phyloP scores from a whole-genome alignment of 2,329 filamentous ascomycete species.

The Elsinoe australis region DNA sequence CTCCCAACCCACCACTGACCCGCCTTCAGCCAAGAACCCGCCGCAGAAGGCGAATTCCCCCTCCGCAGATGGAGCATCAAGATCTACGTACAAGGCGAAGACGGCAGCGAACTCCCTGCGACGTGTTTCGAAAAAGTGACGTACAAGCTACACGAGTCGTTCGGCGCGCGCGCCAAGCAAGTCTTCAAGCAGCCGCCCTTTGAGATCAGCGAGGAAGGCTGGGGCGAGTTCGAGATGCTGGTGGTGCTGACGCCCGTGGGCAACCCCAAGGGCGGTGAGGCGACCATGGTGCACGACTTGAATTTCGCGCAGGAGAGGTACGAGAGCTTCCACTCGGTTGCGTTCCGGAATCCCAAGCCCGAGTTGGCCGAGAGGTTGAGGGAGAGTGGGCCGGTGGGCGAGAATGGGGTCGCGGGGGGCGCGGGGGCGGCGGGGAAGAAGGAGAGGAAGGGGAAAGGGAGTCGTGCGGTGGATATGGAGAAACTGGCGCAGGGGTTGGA shows the following conservation, averaged over 20 bases:
- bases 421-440: conserved; percentile 58
- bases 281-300: conserved; percentile 74
- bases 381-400: conserved; percentile 69
- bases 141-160: conserved; percentile 90
- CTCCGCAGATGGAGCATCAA: conserved; percentile 89
- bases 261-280: conserved; percentile 71
- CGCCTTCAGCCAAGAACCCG: conserved; percentile 60
- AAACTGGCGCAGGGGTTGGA: conserved; percentile 89
- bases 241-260: conserved; percentile 69
- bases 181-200: conserved; percentile 81
- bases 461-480: conserved; percentile 70
- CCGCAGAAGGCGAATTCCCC: conserved; percentile 77
- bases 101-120: conserved; percentile 74
- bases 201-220: conserved; percentile 84
- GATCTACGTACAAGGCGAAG: conserved; percentile 74
- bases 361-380: conserved; percentile 70
- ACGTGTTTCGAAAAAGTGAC: conserved; percentile 84
- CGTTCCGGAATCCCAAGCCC: conserved; percentile 88
- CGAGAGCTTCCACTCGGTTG: conserved; percentile 70
- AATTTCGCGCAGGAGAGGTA: conserved; percentile 81
- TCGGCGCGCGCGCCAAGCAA: conserved; percentile 71
- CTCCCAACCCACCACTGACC: conserved; percentile 19
- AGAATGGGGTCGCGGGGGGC: conserved; percentile 58
- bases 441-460: conserved; percentile 53
- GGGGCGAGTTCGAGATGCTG: conserved; percentile 96